Evolutionary conservation across 305 asterid genomes (phyloP).

Genomic region (Fraxinus platypoda): DNA sequence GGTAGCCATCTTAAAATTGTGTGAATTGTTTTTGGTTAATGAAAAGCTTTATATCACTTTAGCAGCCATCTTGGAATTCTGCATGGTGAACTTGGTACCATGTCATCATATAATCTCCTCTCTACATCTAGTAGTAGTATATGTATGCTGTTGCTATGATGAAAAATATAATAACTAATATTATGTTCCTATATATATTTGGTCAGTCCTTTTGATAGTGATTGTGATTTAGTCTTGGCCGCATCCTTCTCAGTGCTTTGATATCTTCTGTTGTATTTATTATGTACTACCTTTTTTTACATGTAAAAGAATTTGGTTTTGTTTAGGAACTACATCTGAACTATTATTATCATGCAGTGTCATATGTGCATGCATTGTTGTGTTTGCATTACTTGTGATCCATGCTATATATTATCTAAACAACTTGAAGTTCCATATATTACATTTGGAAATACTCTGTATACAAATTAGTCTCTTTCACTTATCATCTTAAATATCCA

Average conservation of each 20-base stretch:
- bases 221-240: background rate
- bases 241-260: background rate
- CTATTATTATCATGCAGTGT: background rate
- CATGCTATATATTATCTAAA: background rate
- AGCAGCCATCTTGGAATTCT: background rate
- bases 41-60: background rate
- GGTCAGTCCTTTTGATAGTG: background rate
- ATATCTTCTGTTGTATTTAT: background rate
- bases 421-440: background rate
- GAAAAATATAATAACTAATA: background rate
- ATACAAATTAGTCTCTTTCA: background rate
- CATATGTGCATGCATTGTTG: background rate
- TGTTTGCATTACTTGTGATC: background rate
- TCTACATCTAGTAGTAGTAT: background rate
- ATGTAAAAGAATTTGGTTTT: background rate
- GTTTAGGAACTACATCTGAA: background rate
- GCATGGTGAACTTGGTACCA: background rate
- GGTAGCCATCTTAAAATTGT: background rate
- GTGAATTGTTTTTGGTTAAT: background rate
- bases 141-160: background rate
- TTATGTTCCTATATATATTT: background rate
- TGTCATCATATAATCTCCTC: background rate
- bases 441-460: background rate
- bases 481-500: slow-evolving; percentile 8
- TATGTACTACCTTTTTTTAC: background rate